phyloP scores from a whole-genome alignment of 2,329 filamentous ascomycete species.

The Aureobasidium mangrovei region DNA sequence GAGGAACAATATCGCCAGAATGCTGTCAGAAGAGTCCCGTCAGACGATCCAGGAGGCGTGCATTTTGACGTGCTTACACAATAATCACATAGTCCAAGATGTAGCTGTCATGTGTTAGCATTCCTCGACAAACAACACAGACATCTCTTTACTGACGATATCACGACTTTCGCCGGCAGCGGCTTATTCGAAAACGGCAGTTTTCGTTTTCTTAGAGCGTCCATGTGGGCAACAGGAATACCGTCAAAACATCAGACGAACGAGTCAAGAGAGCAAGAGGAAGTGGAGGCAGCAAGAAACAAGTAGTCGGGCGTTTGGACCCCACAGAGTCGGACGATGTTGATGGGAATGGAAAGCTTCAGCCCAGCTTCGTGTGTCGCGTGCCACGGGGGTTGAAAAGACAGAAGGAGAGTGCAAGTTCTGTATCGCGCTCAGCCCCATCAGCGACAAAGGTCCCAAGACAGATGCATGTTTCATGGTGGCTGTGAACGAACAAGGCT shows the following conservation, averaged over 20 bases:
- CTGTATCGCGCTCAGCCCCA: no score
- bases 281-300: not conserved
- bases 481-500: not conserved
- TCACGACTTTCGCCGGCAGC: constrained; percentile 41
- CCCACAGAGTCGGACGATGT: not conserved
- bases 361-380: not conserved
- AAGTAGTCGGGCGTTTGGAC: not conserved
- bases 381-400: not conserved
- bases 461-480: not conserved
- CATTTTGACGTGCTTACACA: constrained; percentile 35
- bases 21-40: constrained; percentile 28
- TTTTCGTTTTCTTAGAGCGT: constrained; percentile 23
- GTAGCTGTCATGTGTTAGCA: constrained; percentile 34
- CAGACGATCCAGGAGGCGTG: not conserved
- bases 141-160: constrained; percentile 37
- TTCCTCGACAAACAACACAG: not conserved
- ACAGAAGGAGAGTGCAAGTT: no score
- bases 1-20: constrained; percentile 43
- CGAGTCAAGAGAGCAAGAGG: not conserved
- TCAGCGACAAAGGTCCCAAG: no score
- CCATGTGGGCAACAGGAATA: not conserved
- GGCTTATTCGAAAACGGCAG: constrained; percentile 47
- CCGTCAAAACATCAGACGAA: not conserved
- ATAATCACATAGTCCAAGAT: constrained; percentile 52
- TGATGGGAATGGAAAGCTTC: not conserved